Conservation (phyloP, 2,329 filamentous ascomycete genomes). For the Didymella sp. region DNA sequence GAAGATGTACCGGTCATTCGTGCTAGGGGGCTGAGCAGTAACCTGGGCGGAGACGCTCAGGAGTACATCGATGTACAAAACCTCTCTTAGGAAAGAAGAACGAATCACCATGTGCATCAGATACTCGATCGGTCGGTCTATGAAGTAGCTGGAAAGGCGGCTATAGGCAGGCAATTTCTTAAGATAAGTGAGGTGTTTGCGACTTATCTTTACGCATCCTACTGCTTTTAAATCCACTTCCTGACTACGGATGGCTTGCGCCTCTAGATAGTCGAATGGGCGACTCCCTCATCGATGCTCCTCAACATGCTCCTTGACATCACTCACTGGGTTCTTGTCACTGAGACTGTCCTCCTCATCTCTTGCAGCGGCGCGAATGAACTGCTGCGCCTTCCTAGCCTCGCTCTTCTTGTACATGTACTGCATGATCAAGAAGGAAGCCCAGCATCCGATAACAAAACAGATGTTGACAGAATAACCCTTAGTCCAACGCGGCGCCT, state of each 20-base stretch:
- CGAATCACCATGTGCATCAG: not conserved
- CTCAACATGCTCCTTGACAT: constrained; percentile 14
- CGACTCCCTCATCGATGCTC: not conserved
- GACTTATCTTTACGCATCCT: too few species aligned
- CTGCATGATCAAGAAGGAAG: constrained; percentile 50
- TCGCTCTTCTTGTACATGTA: constrained; percentile 47
- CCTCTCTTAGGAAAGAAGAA: not conserved
- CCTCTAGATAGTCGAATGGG: too few species aligned
- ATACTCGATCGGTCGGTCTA: too few species aligned
- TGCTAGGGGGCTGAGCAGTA: not conserved
- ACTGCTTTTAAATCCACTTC: too few species aligned
- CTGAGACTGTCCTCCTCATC: constrained; percentile 37
- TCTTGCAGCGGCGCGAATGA: constrained; percentile 24
- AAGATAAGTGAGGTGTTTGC: too few species aligned
- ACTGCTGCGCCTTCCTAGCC: constrained; percentile 26
- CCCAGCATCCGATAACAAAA: constrained; percentile 57
- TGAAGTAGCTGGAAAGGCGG: too few species aligned
- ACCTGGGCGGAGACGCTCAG: not conserved
- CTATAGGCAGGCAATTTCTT: too few species aligned
- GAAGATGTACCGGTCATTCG: constrained; percentile 29
- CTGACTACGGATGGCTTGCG: too few species aligned
- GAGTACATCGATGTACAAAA: not conserved
- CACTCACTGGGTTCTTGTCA: constrained; percentile 8
- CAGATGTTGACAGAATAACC: constrained; percentile 58
- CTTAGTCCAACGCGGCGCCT: constrained; percentile 56